Evolutionary conservation across 495 filamentous ascomycete species (phyloP), one percentile per base, ranked within the genome.

Genomic region (Aspergillus leporis): DNA sequence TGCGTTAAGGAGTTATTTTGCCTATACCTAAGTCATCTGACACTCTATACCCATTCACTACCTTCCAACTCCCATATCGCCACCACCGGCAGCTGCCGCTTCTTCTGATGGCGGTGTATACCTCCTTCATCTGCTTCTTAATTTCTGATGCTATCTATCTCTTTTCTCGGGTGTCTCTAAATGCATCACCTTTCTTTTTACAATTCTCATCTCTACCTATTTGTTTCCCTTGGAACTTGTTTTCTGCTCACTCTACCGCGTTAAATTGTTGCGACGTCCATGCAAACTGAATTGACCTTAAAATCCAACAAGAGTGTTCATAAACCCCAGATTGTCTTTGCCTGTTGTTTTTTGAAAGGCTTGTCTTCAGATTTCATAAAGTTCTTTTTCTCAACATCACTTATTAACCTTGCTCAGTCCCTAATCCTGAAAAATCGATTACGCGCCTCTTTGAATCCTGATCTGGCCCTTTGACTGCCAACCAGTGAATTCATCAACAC

Each of bases 301-400:
- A n/a, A 47, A 3, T 47, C 12, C 21, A 23, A 47, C 21, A 23
- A 47, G 21, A 47, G 43, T 4, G 43, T 23, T 47, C 19, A 47
- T 47, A 47, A 47, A 47, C 13, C 18, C 5, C 43, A 47, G 43
- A 47, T 23, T 47, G 43, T 23, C 19, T 23, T 47, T 47, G 43
- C 19, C 12, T 47, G 16, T 41, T 41, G 32, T 41, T 18, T n/a
- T 41, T 38, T n/a, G 34, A 38, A 41, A 41, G 38, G n/a, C 38
- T 41, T 41, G 38, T 18, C 38, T 41, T 41, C 38, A 41, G 38
- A n/a, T n/a, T n/a, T 41, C 38, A 41, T 41, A 41, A 14, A 41
- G 14, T n/a, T 5, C n/a, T n/a, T n/a, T 41, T 41, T 41, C 6
- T 3, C 38, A 14, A 41, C 14, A 5, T 41, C 6, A 14, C 6